phyloP scores from a whole-genome alignment of 163 green algal genomes.

The Trebouxia gelatinosa region DNA sequence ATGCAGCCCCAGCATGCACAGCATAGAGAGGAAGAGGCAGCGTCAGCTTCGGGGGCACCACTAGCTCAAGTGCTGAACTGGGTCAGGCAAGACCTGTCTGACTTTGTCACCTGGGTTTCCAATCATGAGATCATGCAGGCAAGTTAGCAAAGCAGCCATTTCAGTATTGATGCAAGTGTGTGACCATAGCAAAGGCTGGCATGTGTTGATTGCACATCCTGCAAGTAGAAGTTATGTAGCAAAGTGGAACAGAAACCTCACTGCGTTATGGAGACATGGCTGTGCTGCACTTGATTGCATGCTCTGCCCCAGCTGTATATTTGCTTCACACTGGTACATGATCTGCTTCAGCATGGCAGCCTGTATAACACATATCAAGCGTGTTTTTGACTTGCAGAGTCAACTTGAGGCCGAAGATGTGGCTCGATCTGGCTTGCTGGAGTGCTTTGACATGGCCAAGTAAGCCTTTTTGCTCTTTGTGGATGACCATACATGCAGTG shows the following conservation, averaged over 20 bases:
- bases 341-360: neutral
- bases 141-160: neutral
- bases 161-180: neutral
- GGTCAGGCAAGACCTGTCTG: neutral
- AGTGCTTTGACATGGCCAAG: slow-evolving; percentile 27
- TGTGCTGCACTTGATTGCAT: neutral
- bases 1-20: neutral
- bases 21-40: neutral
- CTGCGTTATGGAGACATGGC: neutral
- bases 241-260: neutral
- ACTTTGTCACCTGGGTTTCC: neutral
- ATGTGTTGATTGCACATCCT: neutral
- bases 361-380: neutral
- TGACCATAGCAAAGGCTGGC: neutral
- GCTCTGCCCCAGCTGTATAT: neutral
- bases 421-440: slow-evolving; percentile 10
- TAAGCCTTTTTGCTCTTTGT: neutral
- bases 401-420: slow-evolving; percentile 14
- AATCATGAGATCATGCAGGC: slow-evolving; percentile 1
- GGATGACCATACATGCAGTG: neutral
- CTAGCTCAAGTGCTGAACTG: neutral
- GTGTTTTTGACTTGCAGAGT: neutral
- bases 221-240: neutral
- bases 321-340: too few relatives aligned
- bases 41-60: neutral